Conservation (phyloP, 2,329 filamentous ascomycete species). For the Colletotrichum sansevieriae region DNA sequence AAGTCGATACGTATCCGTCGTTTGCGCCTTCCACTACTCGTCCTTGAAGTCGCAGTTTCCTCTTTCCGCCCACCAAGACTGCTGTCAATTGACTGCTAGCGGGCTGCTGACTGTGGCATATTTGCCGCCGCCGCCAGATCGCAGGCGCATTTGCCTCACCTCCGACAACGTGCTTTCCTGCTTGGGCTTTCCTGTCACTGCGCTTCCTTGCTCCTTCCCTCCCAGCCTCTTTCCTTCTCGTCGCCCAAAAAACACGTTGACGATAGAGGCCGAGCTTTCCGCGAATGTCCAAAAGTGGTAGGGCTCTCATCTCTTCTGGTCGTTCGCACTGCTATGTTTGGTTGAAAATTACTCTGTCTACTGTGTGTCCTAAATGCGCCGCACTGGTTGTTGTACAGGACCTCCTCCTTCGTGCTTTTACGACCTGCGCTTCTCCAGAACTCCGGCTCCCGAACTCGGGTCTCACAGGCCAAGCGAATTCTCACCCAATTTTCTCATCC, state of each 20-base stretch:
- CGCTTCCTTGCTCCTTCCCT: constrained; percentile 7
- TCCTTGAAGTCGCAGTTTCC: not conserved
- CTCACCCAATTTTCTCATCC: not conserved
- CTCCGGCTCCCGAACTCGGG: not conserved
- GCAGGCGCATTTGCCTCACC: not conserved
- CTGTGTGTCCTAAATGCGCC: not conserved
- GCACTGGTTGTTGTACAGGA: constrained; percentile 1
- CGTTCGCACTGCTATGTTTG: not conserved
- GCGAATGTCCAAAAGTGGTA: not conserved
- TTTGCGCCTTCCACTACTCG: too few relatives aligned
- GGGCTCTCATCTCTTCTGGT: not conserved
- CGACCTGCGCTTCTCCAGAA: not conserved
- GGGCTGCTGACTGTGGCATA: not conserved
- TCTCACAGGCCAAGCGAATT: not conserved
- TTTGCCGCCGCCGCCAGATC: too few relatives aligned
- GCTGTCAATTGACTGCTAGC: not conserved
- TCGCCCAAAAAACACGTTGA: not conserved
- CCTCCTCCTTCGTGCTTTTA: not conserved
- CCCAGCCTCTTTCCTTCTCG: not conserved
- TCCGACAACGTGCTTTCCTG: not conserved
- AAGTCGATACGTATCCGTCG: too few relatives aligned
- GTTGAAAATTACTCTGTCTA: too few relatives aligned
- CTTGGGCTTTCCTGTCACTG: not conserved
- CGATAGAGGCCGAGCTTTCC: not conserved
- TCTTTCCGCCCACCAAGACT: not conserved